Evolutionary conservation across 306 rosid genomes (phyloP), one percentile per base, ranked within the genome.

Genomic region (Vachellia pachyceras): DNA sequence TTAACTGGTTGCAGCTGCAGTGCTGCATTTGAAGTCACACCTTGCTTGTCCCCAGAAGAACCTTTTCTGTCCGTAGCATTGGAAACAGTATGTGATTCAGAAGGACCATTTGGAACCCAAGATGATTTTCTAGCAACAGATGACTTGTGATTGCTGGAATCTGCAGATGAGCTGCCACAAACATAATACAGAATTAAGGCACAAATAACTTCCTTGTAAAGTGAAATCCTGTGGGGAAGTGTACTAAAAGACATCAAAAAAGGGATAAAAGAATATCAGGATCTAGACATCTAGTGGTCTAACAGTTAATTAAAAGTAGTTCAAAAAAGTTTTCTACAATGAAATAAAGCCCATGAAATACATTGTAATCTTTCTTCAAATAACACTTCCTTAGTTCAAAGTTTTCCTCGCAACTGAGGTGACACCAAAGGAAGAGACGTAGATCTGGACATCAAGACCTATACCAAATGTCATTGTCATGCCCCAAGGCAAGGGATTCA

Each of bases 151-250:
- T 77, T 80, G 76, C 70, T 57, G 33, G 89, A 79, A 79, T 89
- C 79, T 79, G 89, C 89, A 55, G 88, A 76, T 23, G 78, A 85
- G 45, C 94, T 96, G 94, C 33, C 71, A 68, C 86, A 81, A 23
- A 64, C 64, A 64, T 35, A 75, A 63, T 33, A 71, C 29, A 72
- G 36, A 9, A 75, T 66, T 47, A 20, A 77, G 74, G 65, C 20
- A 82, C 45, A 58, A 70, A 80, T 58, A 66, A 44, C 75, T 70
- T 45, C 75, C 52, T 3, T n/a, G 18, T 67, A 67, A 39, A 40
- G 54, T 22, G 12, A 69, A 42, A 69, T 20, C 73, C 54, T 42
- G 15, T 42, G 25, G 1, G 54, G 54, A 69, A 10, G 42, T 40
- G 54, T 20, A 5, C 35, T 69, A 69, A 20, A 41, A 22, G 37